phyloP scores from a whole-genome alignment of 176 grass and related monocot genomes.

The Musa beccarii region DNA sequence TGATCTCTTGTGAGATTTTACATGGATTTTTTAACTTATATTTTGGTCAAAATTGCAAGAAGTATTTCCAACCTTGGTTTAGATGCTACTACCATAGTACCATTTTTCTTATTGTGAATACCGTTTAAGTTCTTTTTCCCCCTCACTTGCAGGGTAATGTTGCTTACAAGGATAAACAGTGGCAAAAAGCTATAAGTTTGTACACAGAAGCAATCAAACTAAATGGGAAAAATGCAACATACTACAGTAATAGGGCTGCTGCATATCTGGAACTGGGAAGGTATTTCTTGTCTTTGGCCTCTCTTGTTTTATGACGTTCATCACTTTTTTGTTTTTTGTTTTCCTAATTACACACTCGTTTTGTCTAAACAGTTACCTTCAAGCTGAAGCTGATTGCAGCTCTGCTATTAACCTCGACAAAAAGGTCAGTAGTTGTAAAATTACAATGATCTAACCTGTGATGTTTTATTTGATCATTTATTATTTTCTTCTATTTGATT shows the following conservation, averaged over 20 bases:
- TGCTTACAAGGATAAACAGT: constrained; percentile 93
- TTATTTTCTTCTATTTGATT: not conserved
- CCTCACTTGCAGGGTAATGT: constrained; percentile 54
- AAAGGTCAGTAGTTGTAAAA: constrained; percentile 47
- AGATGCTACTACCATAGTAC: not conserved
- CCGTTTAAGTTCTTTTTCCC: not conserved
- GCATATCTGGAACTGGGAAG: constrained; percentile 73
- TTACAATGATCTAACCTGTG: not conserved
- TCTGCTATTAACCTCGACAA: constrained; percentile 78
- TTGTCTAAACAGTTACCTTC: constrained; percentile 46
- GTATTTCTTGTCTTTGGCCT: constrained; percentile 26
- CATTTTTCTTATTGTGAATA: constrained; percentile 10
- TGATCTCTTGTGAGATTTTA: not conserved
- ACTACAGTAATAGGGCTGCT: constrained; percentile 92
- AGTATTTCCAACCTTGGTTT: not conserved
- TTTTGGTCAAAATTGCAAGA: too few species aligned
- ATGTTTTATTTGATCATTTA: not conserved
- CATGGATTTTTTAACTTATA: not conserved
- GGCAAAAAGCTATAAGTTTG: constrained; percentile 71
- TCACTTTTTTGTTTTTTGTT: not conserved
- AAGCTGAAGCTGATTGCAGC: constrained; percentile 88
- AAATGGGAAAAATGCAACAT: constrained; percentile 76
- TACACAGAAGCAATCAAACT: constrained; percentile 96
- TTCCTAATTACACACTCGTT: not conserved
- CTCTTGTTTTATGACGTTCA: not conserved